These are phyloP conservation scores for Arabidopsis hybrid DNA, from an alignment of 441 rosid species.

Conservation along the genomic window DNA sequence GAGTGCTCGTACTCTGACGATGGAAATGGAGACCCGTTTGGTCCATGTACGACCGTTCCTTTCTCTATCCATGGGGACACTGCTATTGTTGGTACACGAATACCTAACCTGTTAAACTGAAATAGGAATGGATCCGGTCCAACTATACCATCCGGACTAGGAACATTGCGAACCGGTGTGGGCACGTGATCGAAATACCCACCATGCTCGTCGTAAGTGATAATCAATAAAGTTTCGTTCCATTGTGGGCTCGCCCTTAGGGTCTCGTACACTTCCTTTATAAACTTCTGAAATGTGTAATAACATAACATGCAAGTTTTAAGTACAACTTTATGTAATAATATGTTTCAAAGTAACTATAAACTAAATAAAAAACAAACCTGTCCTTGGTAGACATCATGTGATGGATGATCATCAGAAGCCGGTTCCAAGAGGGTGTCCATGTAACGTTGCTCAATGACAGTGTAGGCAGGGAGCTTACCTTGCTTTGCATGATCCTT, in stretches of 20 bases:
- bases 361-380: constrained; percentile 7
- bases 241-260: constrained; percentile 88
- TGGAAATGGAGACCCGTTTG: constrained; percentile 69
- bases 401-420: constrained; percentile 91
- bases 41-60: constrained; percentile 86
- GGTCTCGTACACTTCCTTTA: constrained; percentile 87
- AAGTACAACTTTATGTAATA: neutral
- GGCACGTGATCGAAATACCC: constrained; percentile 88
- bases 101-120: constrained; percentile 73
- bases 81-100: constrained; percentile 78
- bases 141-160: constrained; percentile 84
- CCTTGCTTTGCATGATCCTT: constrained; percentile 61
- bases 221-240: constrained; percentile 73
- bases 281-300: constrained; percentile 51
- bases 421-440: constrained; percentile 64
- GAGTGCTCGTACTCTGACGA: constrained; percentile 86
- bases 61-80: constrained; percentile 88
- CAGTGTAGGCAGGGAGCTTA: constrained; percentile 68
- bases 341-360: neutral
- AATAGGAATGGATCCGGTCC: constrained; percentile 77
- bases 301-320: neutral
- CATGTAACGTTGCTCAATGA: constrained; percentile 86
- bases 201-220: constrained; percentile 93
- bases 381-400: constrained; percentile 83
- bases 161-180: constrained; percentile 79